Percentiles rank a stretch among this genome's conserved stretches.
phyloP scores from a whole-genome alignment of 768 basidiomycete genomes.

The Boletus rubescentipes region DNA sequence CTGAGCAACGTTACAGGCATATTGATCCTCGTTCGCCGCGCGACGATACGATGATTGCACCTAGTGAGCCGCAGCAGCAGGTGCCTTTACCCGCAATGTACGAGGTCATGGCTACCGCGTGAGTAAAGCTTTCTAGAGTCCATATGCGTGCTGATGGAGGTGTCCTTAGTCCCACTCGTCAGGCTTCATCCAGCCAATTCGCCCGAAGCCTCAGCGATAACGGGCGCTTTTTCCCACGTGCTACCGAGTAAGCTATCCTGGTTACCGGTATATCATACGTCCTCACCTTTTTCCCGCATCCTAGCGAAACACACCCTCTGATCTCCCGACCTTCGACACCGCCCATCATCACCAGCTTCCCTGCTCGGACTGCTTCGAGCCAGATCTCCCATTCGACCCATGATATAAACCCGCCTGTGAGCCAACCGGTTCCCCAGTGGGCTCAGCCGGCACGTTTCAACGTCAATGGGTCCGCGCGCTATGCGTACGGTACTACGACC shows the following conservation, averaged over 20 bases:
- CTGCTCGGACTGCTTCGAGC: constrained; percentile 17
- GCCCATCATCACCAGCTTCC: constrained; percentile 25
- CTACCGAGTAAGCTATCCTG: constrained; percentile 26
- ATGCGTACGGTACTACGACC: constrained; percentile 27
- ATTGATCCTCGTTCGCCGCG: constrained; percentile 34
- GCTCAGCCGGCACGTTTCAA: constrained; percentile 25
- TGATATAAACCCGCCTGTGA: constrained; percentile 17
- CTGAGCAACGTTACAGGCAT: constrained; percentile 6
- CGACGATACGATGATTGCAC: constrained; percentile 26
- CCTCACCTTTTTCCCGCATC: background rate
- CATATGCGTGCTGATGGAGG: background rate
- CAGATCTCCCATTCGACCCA: constrained; percentile 28
- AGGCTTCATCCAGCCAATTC: constrained; percentile 17
- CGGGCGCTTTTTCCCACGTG: constrained; percentile 9
- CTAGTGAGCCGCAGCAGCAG: constrained; percentile 27
- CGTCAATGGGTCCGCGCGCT: constrained; percentile 32
- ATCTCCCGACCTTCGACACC: constrained; percentile 39
- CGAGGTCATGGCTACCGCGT: constrained; percentile 32
- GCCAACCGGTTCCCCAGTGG: constrained; percentile 30
- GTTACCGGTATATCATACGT: no score
- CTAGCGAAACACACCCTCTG: constrained; percentile 56
- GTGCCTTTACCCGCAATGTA: constrained; percentile 34
- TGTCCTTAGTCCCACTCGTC: constrained; percentile 15
- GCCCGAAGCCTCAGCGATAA: constrained; percentile 17
- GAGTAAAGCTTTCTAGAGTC: background rate